Evolutionary conservation across 208 protist species (phyloP), one percentile per base, ranked within the genome.

Genomic region (Acanthamoeba healyi): DNA sequence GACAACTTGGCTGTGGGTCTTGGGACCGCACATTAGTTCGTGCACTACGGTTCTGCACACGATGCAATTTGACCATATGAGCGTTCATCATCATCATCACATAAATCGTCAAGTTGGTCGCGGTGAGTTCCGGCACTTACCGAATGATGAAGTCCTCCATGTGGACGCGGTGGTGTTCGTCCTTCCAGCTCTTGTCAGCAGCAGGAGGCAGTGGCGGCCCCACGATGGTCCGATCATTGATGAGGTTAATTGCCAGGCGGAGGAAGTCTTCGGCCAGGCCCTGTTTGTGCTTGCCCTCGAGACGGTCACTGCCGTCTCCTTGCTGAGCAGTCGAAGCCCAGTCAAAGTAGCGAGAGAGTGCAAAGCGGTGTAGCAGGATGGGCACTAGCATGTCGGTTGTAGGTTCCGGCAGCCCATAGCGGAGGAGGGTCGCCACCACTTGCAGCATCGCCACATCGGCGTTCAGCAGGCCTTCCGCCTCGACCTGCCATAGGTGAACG

Each of bases 1-100:
- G 5, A 87, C 49, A 12, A 87, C 22, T 58, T 87, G 77, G 44
- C 77, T 87, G 34, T 87, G 77, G 15, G 77, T 87, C 44, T 61
- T 87, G 49, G 77, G 77, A 12, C 44, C 32, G 36, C 17, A 42
- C 36, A 29, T 29, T 19, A 77, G 67, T 19, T 7, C 14, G 26
- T 77, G 67, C 67, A 77, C 67, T 29, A 77, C 67, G 19, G 67
- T 77, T 6, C 67, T 77, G 67, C 7, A 77, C 6, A 7, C 10
- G 12, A 17, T 17, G 40, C 67, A 42, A 3, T 29, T 14, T 44
- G 67, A 29, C 19, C 63, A 72, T 26, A 72, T 9, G n/a, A n/a
- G n/a, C n/a, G n/a, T n/a, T n/a, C n/a, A n/a, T n/a, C n/a, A n/a
- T n/a, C n/a, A n/a, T n/a, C n/a, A n/a, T n/a, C n/a, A n/a, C n/a